A percentile compares a stretch with the other conserved stretches of the same genome.
Evolutionary conservation across 768 basidiomycete species (phyloP).

Genomic region (Candolleomyces aberdarensis): DNA sequence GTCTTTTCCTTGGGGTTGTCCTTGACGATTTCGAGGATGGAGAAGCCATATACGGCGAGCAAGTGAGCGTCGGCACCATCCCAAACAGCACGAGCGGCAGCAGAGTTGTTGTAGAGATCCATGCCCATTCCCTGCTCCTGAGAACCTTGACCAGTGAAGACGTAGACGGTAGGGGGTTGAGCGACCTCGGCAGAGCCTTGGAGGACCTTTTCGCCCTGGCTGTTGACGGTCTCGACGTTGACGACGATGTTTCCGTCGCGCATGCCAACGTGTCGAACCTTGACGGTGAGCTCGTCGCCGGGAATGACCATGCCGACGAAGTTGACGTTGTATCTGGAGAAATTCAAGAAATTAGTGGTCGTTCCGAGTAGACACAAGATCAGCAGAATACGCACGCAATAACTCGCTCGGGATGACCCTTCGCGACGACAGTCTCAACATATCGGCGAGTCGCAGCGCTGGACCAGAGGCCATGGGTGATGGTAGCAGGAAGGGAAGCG

Average conservation of each 20-base stretch:
- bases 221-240: constrained; percentile 82
- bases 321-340: constrained; percentile 68
- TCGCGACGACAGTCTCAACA: constrained; percentile 90
- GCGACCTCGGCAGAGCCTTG: constrained; percentile 91
- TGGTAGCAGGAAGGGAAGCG: constrained; percentile 90
- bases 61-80: constrained; percentile 93
- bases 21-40: constrained; percentile 97
- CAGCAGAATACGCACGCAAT: constrained; percentile 50
- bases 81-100: constrained; percentile 96
- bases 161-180: constrained; percentile 90
- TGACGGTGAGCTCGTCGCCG: constrained; percentile 80
- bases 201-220: constrained; percentile 86
- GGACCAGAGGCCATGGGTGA: constrained; percentile 97
- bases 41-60: constrained; percentile 94
- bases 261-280: constrained; percentile 89
- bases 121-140: constrained; percentile 99
- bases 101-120: constrained; percentile 92
- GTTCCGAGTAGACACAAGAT: constrained; percentile 1
- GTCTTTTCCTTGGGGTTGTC: constrained; percentile 98
- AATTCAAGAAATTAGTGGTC: constrained; percentile 7
- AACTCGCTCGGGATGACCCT: constrained; percentile 90
- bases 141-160: constrained; percentile 98
- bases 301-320: constrained; percentile 98
- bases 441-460: constrained; percentile 92
- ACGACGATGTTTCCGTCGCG: constrained; percentile 91